Percentiles rank a stretch among this genome's conserved stretches.
phyloP scores from a whole-genome alignment of 2,329 filamentous ascomycete species.

The Cadophora sp. region DNA sequence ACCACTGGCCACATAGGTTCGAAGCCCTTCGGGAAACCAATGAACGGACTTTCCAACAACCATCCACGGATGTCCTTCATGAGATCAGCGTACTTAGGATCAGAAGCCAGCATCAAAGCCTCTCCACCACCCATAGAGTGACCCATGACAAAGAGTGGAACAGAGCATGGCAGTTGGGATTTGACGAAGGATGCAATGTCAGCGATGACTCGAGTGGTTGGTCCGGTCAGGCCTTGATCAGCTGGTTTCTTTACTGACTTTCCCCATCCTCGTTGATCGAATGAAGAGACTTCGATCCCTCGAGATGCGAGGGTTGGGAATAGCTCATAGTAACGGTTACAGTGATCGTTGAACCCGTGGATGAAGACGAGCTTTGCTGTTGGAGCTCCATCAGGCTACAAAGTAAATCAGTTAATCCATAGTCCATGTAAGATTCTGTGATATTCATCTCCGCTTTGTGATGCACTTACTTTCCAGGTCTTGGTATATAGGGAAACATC shows the following conservation, averaged over 20 bases:
- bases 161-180: slow-evolving; percentile 57
- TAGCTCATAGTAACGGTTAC: slow-evolving; percentile 77
- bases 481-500: slow-evolving; percentile 44
- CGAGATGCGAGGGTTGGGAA: slow-evolving; percentile 72
- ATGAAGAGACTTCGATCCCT: slow-evolving; percentile 77
- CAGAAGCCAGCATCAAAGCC: slow-evolving; percentile 66
- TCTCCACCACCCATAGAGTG: slow-evolving; percentile 92
- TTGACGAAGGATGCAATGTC: slow-evolving; percentile 82
- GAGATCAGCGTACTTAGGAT: slow-evolving; percentile 59
- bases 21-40: slow-evolving; percentile 71
- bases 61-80: slow-evolving; percentile 72
- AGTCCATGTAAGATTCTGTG: neutral
- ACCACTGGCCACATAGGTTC: slow-evolving; percentile 71
- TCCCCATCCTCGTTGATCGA: slow-evolving; percentile 93
- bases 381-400: slow-evolving; percentile 40
- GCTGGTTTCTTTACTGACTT: slow-evolving; percentile 66
- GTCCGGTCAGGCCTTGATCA: slow-evolving; percentile 75
- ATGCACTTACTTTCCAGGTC: slow-evolving; percentile 42
- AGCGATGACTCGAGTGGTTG: slow-evolving; percentile 73
- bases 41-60: slow-evolving; percentile 79
- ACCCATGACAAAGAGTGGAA: slow-evolving; percentile 83
- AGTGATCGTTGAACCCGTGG: slow-evolving; percentile 90
- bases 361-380: slow-evolving; percentile 81
- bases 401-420: slow-evolving; percentile 21
- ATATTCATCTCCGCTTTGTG: neutral